Evolutionary conservation across 257 asterid genomes (phyloP).

Genomic region (Petunia axillaris): DNA sequence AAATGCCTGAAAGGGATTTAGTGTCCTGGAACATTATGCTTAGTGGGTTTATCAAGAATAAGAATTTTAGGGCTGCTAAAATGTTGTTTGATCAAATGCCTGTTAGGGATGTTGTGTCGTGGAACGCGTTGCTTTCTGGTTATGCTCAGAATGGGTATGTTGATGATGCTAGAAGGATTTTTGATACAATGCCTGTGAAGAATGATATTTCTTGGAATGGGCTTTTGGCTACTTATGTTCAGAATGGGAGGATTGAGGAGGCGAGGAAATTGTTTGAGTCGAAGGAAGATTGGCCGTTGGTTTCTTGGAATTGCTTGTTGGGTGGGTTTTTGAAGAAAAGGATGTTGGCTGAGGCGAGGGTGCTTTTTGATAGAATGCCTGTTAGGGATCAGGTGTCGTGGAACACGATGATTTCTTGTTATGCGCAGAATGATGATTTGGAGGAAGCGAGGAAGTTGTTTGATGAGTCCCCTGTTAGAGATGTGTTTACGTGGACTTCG

Average conservation of each 20-base stretch:
- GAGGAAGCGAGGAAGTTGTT: slow-evolving; percentile 72
- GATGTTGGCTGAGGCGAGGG: slow-evolving; percentile 71
- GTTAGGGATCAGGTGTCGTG: slow-evolving; percentile 76
- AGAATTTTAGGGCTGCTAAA: slow-evolving; percentile 66
- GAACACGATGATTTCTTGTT: slow-evolving; percentile 86
- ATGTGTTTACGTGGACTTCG: slow-evolving; percentile 91
- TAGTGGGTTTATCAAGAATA: slow-evolving; percentile 62
- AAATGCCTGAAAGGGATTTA: slow-evolving; percentile 69
- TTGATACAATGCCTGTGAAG: slow-evolving; percentile 72
- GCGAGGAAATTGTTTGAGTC: slow-evolving; percentile 78
- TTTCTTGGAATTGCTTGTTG: slow-evolving; percentile 97
- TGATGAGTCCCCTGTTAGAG: slow-evolving; percentile 63
- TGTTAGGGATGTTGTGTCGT: slow-evolving; percentile 75
- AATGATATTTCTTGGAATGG: slow-evolving; percentile 97
- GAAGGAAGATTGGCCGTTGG: slow-evolving; percentile 70
- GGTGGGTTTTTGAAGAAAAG: slow-evolving; percentile 86
- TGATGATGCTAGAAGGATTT: slow-evolving; percentile 74
- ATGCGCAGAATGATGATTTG: slow-evolving; percentile 73
- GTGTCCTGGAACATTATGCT: slow-evolving; percentile 84
- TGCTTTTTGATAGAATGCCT: slow-evolving; percentile 72
- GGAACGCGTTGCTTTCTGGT: slow-evolving; percentile 90
- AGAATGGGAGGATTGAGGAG: slow-evolving; percentile 81
- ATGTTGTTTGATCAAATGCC: slow-evolving; percentile 80
- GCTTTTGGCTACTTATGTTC: slow-evolving; percentile 79
- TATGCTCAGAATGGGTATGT: slow-evolving; percentile 79